Percentiles rank a stretch among this genome's conserved stretches.
Conservation (phyloP, 2,329 filamentous ascomycete genomes). For the Trichoderma koningiopsis region DNA sequence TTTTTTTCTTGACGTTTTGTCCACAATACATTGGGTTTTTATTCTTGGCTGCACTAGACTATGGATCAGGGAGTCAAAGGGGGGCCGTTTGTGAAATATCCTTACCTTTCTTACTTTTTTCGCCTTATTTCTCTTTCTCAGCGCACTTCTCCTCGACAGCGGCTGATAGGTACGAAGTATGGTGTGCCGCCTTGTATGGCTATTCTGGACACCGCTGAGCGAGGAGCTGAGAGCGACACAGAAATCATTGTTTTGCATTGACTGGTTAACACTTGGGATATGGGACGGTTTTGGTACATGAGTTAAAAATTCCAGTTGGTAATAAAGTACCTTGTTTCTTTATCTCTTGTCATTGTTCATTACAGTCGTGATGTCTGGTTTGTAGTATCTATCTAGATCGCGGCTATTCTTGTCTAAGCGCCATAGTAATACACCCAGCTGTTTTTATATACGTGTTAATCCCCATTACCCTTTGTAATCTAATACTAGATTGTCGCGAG, state of each 20-base stretch:
- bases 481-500: background rate
- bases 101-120: background rate
- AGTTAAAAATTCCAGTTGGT: background rate
- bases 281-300: background rate
- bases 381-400: background rate
- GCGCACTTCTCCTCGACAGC: background rate
- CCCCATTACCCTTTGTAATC: background rate
- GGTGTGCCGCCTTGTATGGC: background rate
- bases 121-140: background rate
- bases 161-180: background rate
- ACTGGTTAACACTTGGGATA: background rate
- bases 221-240: background rate
- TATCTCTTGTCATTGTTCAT: conserved; percentile 1
- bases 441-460: background rate
- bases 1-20: background rate
- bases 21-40: background rate
- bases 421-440: background rate
- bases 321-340: background rate
- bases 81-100: conserved; percentile 31
- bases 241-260: background rate
- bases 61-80: conserved; percentile 26
- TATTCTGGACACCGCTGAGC: background rate
- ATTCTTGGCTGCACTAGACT: conserved; percentile 26
- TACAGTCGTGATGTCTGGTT: conserved; percentile 1
- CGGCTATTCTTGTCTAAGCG: background rate